A percentile compares a stretch with the other conserved stretches of the same genome.
Evolutionary conservation across 176 grass and related monocot species (phyloP).

Genomic region (Tuctoria greenei): DNA sequence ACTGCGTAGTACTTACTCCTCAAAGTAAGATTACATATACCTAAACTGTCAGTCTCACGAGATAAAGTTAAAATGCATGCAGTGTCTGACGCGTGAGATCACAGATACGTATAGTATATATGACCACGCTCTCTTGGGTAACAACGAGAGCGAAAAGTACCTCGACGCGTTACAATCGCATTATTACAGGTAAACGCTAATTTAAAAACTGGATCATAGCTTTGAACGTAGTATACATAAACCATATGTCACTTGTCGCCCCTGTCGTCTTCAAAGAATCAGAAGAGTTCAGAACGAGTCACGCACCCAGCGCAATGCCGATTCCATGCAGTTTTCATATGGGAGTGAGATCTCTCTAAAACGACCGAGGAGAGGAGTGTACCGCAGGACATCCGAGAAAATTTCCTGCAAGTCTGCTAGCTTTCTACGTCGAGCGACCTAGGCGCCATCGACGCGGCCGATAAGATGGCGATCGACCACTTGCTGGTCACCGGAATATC

Average conservation of each 20-base stretch:
- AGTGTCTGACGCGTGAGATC: not conserved
- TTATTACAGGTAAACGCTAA: not conserved
- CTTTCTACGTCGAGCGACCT: not conserved
- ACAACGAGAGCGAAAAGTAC: constrained; percentile 11
- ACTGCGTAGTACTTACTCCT: not conserved
- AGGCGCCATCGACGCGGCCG: not conserved
- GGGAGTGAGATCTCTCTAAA: not conserved
- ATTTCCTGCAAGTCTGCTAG: not conserved
- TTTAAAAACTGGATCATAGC: constrained; percentile 21
- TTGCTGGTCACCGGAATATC: not conserved
- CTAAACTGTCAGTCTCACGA: not conserved
- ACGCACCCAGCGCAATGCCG: not conserved
- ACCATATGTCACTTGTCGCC: not conserved
- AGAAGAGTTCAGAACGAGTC: not conserved
- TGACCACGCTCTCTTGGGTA: constrained; percentile 15
- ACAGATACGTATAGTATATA: not conserved
- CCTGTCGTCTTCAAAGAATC: constrained; percentile 16
- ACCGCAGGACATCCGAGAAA: not conserved
- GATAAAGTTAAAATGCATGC: not conserved
- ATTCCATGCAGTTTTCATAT: not conserved
- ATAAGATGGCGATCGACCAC: not conserved
- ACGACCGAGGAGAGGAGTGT: not conserved
- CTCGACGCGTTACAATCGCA: not conserved
- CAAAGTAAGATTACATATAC: not conserved
- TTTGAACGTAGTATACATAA: constrained; percentile 10